phyloP scores from a whole-genome alignment of 495 filamentous ascomycete species.

The Saxispiralis lemnorum region DNA sequence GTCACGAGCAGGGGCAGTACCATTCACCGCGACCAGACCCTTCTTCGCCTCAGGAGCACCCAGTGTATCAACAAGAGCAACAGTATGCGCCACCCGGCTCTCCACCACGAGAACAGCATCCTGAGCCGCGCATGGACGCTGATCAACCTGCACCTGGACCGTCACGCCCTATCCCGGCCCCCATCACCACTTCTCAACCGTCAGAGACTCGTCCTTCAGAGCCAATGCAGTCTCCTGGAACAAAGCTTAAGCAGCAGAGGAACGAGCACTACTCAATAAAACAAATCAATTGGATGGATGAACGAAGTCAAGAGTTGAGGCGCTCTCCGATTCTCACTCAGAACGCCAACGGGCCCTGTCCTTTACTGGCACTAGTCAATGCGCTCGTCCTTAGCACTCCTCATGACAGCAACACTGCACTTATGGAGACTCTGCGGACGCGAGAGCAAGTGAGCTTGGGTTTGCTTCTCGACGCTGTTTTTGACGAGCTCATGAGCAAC shows the following conservation, averaged over 20 bases:
- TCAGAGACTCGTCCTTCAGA: background rate
- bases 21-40: too few relatives aligned
- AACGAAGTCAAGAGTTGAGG: slow-evolving; percentile 27
- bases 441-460: slow-evolving; percentile 80
- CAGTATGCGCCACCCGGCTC: slow-evolving; percentile 10
- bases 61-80: background rate
- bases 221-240: slow-evolving; percentile 17
- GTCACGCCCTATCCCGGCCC: background rate
- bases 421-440: slow-evolving; percentile 55
- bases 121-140: slow-evolving; percentile 5
- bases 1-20: too few relatives aligned
- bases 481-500: slow-evolving; percentile 75
- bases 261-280: slow-evolving; percentile 56
- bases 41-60: background rate
- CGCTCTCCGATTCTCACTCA: slow-evolving; percentile 71
- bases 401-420: slow-evolving; percentile 41
- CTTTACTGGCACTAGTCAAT: slow-evolving; percentile 83
- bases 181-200: slow-evolving; percentile 1
- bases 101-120: slow-evolving; percentile 4
- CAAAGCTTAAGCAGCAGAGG: slow-evolving; percentile 27
- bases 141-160: background rate
- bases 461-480: slow-evolving; percentile 66
- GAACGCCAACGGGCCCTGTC: slow-evolving; percentile 87
- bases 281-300: slow-evolving; percentile 45
- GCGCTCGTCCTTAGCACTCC: slow-evolving; percentile 68